Conservation (phyloP, 2,329 filamentous ascomycete species). For the Ascochyta viciae-villosae region DNA sequence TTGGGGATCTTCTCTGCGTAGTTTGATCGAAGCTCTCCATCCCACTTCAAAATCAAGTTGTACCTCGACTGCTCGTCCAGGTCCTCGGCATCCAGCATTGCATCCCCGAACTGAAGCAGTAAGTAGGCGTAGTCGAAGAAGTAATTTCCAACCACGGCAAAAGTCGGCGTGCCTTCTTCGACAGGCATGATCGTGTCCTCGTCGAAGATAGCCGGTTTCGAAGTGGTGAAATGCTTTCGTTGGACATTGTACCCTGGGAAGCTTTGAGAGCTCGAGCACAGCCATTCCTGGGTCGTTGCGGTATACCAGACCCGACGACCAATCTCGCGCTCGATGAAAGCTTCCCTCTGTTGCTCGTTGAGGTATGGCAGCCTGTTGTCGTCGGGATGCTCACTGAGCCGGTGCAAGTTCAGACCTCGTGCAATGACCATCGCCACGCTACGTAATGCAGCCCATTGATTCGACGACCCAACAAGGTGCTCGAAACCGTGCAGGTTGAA, state of each 20-base stretch:
- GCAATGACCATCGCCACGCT: conserved; percentile 57
- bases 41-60: conserved; percentile 51
- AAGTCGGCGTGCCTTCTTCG: conserved; percentile 38
- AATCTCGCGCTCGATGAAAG: conserved; percentile 45
- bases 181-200: conserved; percentile 43
- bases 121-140: conserved; percentile 50
- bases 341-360: conserved; percentile 32
- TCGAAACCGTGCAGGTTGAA: conserved; percentile 58
- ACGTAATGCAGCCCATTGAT: conserved; percentile 56
- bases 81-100: conserved; percentile 44
- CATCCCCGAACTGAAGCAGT: conserved; percentile 50
- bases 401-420: conserved; percentile 57
- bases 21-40: conserved; percentile 48
- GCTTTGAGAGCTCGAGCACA: conserved; percentile 51
- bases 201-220: conserved; percentile 46
- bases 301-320: conserved; percentile 52
- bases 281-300: conserved; percentile 53
- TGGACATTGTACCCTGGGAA: conserved; percentile 46
- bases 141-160: conserved; percentile 33
- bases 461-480: conserved; percentile 58
- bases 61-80: conserved; percentile 46
- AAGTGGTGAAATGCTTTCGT: conserved; percentile 45
- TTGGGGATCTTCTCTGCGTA: conserved; percentile 44
- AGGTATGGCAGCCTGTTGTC: conserved; percentile 28
- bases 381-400: conserved; percentile 37